These are phyloP conservation scores for Hypsizygus marmoreus DNA, from an alignment of 768 basidiomycete genomes.

Conservation along the genomic window DNA sequence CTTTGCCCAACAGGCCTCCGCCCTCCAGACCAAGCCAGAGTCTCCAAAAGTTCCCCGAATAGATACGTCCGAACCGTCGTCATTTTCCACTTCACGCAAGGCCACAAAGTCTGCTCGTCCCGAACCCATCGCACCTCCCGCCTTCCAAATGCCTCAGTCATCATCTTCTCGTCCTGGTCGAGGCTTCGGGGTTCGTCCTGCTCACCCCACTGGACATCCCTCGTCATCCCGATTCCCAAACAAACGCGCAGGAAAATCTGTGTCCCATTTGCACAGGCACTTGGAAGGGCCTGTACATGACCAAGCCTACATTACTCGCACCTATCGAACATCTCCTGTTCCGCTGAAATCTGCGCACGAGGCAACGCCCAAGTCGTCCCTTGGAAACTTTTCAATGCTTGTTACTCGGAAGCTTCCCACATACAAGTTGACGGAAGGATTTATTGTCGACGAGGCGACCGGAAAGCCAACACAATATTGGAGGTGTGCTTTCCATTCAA, in stretches of 20 bases:
- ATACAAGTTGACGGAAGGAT: constrained; percentile 35
- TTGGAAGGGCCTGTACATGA: constrained; percentile 38
- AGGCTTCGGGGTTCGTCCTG: constrained; percentile 7
- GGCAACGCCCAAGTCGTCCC: constrained; percentile 38
- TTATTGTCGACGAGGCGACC: constrained; percentile 21
- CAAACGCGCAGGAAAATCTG: constrained; percentile 10
- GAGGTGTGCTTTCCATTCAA: constrained; percentile 41
- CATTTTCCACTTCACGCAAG: constrained; percentile 23
- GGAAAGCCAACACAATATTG: constrained; percentile 30
- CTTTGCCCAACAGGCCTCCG: constrained; percentile 41
- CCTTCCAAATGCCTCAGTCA: constrained; percentile 30
- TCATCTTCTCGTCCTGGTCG: constrained; percentile 9
- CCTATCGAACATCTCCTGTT: constrained; percentile 29
- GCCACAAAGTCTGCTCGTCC: constrained; percentile 11
- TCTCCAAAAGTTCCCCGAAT: constrained; percentile 31
- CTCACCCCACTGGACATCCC: constrained; percentile 11
- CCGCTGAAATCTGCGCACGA: constrained; percentile 34
- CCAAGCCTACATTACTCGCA: constrained; percentile 32
- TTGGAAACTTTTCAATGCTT: constrained; percentile 40
- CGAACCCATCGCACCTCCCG: constrained; percentile 12
- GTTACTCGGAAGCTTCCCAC: constrained; percentile 29
- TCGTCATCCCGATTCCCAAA: constrained; percentile 18
- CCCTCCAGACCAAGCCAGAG: constrained; percentile 14
- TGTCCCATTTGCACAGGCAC: constrained; percentile 7
- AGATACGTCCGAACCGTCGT: constrained; percentile 22